Evolutionary conservation across 495 filamentous ascomycete genomes (phyloP).

Genomic region (Cercophora sp.): DNA sequence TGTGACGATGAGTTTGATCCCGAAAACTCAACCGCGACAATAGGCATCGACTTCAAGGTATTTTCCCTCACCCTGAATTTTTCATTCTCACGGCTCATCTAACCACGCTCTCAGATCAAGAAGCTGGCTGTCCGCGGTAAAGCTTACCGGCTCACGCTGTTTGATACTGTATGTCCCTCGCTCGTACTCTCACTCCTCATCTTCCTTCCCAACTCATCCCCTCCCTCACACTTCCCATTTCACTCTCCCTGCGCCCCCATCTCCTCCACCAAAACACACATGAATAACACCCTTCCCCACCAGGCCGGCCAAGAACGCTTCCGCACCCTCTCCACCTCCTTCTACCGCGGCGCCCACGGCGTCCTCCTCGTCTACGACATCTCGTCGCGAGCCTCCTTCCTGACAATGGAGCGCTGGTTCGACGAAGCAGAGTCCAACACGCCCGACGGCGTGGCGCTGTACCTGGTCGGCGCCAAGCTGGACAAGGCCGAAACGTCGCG

Average conservation of each 20-base stretch:
- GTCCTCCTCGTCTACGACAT: conserved; percentile 60
- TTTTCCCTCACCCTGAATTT: not conserved
- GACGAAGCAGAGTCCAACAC: conserved; percentile 54
- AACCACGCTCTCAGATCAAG: conserved; percentile 31
- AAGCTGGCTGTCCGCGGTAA: conserved; percentile 49
- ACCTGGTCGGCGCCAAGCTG: conserved; percentile 54
- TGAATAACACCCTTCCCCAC: no score
- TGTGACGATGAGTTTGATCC: conserved; percentile 60
- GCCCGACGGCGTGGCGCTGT: conserved; percentile 47
- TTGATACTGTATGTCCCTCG: conserved; percentile 45
- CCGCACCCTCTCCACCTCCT: conserved; percentile 56
- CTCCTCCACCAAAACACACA: no score
- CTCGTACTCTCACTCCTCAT: not conserved
- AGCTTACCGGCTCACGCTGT: conserved; percentile 53
- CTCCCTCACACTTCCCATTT: not conserved
- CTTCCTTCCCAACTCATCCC: no score
- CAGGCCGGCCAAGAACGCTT: conserved; percentile 56
- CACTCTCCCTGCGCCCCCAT: not conserved
- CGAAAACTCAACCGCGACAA: conserved; percentile 53
- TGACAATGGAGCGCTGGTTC: conserved; percentile 56
- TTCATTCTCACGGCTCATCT: not conserved
- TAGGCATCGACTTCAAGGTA: conserved; percentile 61
- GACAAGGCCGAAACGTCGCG: conserved; percentile 44
- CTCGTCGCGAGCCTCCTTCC: conserved; percentile 50
- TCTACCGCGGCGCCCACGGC: conserved; percentile 59